Evolutionary conservation across 2,329 filamentous ascomycete genomes (phyloP).

Genomic region (Ceratocystis ficicola): DNA sequence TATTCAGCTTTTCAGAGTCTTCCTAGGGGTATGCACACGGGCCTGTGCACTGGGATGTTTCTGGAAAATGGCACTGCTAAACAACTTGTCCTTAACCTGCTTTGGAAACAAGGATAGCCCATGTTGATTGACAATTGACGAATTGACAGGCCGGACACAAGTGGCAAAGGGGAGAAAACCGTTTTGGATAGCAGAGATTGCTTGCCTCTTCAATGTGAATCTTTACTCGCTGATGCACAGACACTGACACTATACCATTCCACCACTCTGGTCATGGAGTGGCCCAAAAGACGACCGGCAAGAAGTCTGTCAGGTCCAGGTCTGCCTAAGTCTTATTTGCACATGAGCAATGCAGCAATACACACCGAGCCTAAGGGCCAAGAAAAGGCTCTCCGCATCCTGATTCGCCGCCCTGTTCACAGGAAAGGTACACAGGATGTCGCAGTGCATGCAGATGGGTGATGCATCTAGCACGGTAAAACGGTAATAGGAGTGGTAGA

Average conservation of each 20-base stretch:
- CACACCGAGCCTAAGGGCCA: background rate
- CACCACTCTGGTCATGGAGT: background rate
- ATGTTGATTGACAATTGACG: background rate
- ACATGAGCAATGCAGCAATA: background rate
- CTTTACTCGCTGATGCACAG: background rate
- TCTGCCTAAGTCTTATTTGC: background rate
- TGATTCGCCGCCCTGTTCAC: slow-evolving; percentile 8
- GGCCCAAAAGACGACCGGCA: background rate
- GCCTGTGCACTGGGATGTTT: background rate
- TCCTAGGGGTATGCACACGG: background rate
- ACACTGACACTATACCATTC: background rate
- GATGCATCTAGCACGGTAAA: background rate
- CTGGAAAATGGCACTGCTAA: background rate
- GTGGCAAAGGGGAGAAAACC: background rate
- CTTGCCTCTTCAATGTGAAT: background rate
- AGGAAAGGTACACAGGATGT: background rate
- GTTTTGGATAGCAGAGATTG: background rate
- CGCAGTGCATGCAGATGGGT: background rate
- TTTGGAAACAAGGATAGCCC: background rate
- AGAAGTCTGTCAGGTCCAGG: background rate
- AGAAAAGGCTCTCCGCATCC: background rate
- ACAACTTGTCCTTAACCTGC: background rate
- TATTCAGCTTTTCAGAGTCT: background rate
- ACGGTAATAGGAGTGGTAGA: background rate
- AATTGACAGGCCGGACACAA: background rate